Evolutionary conservation across 1,284 basidiomycete genomes (phyloP), one percentile per base, ranked within the genome.

Genomic region (Ceratobasidium sp.): DNA sequence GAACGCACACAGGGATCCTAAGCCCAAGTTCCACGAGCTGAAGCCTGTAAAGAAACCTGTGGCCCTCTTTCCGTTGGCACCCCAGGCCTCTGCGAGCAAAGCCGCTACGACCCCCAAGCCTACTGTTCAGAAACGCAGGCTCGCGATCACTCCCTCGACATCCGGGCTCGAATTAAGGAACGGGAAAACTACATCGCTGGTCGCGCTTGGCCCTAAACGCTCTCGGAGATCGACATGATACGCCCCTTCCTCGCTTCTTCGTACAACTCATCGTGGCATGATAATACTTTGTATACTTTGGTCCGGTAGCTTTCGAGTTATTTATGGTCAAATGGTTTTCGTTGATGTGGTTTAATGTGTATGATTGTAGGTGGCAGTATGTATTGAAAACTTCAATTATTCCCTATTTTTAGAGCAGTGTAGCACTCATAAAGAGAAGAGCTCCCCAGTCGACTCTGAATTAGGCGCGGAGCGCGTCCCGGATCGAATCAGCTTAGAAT

Each of bases 121-220:
- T n/a, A 56, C 53, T 36, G 64, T 67, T 25, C 67, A 60, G 42
- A 71, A 71, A 40, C 67, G 67, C 25, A 71, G 58, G 56, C 44
- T 71, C 6, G 67, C 67, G 11, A 25, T 58, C n/a, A 30, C 46
- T 7, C 12, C 53, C 25, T n/a, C 67, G 4, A 40, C 23, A 23
- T 21, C 53, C 8, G 58, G 67, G 16, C n/a, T 71, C 42, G 67
- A 71, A 16, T 25, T 71, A 1, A 71, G 67, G 53, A 71, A 71
- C 33, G 67, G 67, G 16, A 71, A 58, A 30, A 44, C 58, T 5
- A 71, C 67, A 1, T 42, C 54, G 21, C 33, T 71, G 8, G 67
- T 60, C 14, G 58, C 44, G 42, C 46, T 56, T 1, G 67, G 67
- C 8, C 67, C 67, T 30, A 71, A 71, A 40, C 67, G 67, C 16